Evolutionary conservation across 1,284 basidiomycete species (phyloP).

Genomic region (Trichosporon inkin): DNA sequence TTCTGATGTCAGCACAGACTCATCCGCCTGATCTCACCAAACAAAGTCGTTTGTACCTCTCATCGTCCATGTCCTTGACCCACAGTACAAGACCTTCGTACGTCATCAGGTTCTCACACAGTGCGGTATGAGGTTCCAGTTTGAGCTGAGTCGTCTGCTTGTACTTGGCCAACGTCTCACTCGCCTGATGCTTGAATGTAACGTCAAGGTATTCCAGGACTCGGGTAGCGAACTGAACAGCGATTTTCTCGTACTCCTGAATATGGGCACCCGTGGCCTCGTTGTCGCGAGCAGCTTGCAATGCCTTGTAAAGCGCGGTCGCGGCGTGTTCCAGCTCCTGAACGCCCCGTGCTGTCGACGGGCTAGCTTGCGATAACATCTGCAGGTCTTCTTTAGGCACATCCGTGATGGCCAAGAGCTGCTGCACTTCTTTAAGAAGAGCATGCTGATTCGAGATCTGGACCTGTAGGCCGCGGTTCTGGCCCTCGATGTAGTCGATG

Average conservation of each 20-base stretch:
- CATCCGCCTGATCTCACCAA: conserved; percentile 59
- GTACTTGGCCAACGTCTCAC: conserved; percentile 42
- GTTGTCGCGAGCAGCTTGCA: conserved; percentile 85
- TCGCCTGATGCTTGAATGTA: conserved; percentile 74
- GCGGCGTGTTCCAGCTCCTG: conserved; percentile 75
- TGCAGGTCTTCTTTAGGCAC: conserved; percentile 73
- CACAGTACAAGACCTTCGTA: conserved; percentile 90
- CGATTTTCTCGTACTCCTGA: conserved; percentile 81
- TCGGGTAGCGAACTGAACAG: conserved; percentile 85
- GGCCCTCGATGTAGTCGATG: conserved; percentile 91
- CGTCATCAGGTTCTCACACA: conserved; percentile 77
- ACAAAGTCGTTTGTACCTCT: conserved; percentile 75
- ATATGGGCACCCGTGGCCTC: conserved; percentile 88
- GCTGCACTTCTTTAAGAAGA: conserved; percentile 74
- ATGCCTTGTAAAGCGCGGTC: conserved; percentile 87
- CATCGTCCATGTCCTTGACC: conserved; percentile 90
- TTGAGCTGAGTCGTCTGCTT: conserved; percentile 33
- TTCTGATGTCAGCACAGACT: conserved; percentile 55
- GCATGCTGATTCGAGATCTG: conserved; percentile 93
- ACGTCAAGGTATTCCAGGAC: conserved; percentile 82
- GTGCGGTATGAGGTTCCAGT: conserved; percentile 61
- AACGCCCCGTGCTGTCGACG: conserved; percentile 73
- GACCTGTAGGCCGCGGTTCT: conserved; percentile 93
- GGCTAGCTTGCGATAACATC: conserved; percentile 75
- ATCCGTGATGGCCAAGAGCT: conserved; percentile 87